A percentile compares a stretch with the other conserved stretches of the same genome.
phyloP scores from a whole-genome alignment of 2,329 filamentous ascomycete species.

The Pseudopyrenochaeta lycopersici region DNA sequence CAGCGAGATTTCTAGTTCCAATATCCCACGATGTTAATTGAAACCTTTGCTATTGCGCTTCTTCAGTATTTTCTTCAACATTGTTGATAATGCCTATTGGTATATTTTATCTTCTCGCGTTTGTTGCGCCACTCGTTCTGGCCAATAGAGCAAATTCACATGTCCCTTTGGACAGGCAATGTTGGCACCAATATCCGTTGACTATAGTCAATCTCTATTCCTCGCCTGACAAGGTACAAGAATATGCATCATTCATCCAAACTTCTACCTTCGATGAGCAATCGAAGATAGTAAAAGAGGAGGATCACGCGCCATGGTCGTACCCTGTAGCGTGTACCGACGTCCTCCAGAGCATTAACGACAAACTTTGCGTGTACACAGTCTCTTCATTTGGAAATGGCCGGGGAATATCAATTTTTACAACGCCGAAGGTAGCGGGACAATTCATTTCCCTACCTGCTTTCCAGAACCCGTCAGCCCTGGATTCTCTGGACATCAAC shows the following conservation, averaged over 20 bases:
- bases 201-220: slow-evolving; percentile 17
- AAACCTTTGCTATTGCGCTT: not conserved
- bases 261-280: not conserved
- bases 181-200: slow-evolving; percentile 33
- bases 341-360: slow-evolving; percentile 25
- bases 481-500: slow-evolving; percentile 27
- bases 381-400: slow-evolving; percentile 33
- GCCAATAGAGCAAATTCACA: not conserved
- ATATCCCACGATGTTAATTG: not conserved
- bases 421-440: slow-evolving; percentile 37
- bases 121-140: not conserved
- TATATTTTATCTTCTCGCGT: not conserved
- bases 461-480: slow-evolving; percentile 24
- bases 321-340: slow-evolving; percentile 37
- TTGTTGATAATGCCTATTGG: not conserved
- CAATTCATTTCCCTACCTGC: slow-evolving; percentile 32
- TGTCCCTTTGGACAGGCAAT: slow-evolving; percentile 26
- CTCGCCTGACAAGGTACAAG: slow-evolving; percentile 15
- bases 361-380: slow-evolving; percentile 45
- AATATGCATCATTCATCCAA: slow-evolving; percentile 2
- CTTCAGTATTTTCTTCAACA: not conserved
- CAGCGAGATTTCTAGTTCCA: slow-evolving; percentile 3
- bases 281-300: not conserved
- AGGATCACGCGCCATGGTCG: slow-evolving; percentile 31
- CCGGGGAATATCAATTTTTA: slow-evolving; percentile 47